These are phyloP conservation scores for Rosa chinensis DNA, from an alignment of 306 rosid species.

Conservation along the genomic window DNA sequence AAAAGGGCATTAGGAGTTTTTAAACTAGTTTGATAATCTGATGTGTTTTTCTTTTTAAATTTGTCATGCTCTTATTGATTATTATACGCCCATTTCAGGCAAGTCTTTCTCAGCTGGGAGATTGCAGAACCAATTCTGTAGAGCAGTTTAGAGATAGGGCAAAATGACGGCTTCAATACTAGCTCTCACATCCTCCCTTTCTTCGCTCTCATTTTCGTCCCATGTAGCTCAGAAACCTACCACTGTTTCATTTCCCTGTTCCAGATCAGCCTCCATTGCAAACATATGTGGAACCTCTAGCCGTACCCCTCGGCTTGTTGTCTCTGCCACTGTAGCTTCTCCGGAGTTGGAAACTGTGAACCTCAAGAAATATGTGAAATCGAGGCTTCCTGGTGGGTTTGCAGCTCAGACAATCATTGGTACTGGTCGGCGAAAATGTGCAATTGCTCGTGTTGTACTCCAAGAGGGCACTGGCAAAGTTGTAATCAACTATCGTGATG, in stretches of 20 bases:
- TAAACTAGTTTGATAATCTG: not conserved
- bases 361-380: slow-evolving; percentile 64
- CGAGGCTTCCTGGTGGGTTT: slow-evolving; percentile 92
- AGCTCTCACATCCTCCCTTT: slow-evolving; percentile 52
- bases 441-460: slow-evolving; percentile 87
- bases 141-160: not conserved
- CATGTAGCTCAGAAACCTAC: slow-evolving; percentile 51
- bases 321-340: slow-evolving; percentile 54
- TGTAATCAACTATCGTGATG: slow-evolving; percentile 86
- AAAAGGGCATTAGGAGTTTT: not conserved
- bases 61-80: not conserved
- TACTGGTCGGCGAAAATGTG: slow-evolving; percentile 85
- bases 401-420: slow-evolving; percentile 84
- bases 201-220: slow-evolving; percentile 88
- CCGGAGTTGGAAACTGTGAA: slow-evolving; percentile 56
- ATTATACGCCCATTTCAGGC: not conserved
- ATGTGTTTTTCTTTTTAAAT: not conserved
- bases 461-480: slow-evolving; percentile 90
- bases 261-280: slow-evolving; percentile 39
- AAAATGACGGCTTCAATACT: slow-evolving; percentile 65
- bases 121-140: slow-evolving; percentile 2
- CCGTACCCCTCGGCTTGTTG: slow-evolving; percentile 37
- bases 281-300: slow-evolving; percentile 13
- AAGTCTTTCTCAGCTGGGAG: not conserved
- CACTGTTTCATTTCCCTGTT: slow-evolving; percentile 31